Base-by-base conservation (phyloP, 441 rosid species). In the Gossypium trilobum region DNA sequence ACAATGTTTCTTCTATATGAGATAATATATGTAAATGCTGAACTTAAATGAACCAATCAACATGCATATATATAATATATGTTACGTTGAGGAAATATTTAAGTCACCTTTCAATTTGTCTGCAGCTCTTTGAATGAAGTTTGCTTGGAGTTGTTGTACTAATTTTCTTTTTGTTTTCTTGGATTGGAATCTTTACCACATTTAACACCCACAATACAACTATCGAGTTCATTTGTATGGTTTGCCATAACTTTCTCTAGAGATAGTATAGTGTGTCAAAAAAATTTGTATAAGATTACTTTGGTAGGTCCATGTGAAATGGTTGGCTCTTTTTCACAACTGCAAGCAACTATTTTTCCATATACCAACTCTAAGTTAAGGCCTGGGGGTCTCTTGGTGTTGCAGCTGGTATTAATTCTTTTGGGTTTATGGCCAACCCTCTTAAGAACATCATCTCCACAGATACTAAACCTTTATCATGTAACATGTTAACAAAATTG, bases 1-100 rank as follows among this genome's bases (percentile, higher is more conserved):
- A 87, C 84, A 85, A 84, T 75, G 84, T 73, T 80, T 84, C 83
- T 79, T 63, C 78, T 16, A 67, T 75, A 54, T 68, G 72, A 81
- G 16, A 59, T 5, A 5, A 33, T 33, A 33, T 50, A 72, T 55
- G 48, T 39, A 46, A 62, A 27, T 50, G 39, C 8, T 36, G 31
- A 33, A 46, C 51, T 11, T 46, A 13, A 13, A 11, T 5, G 11
- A 54, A 7, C 16, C 13, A 1, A 48, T n/a, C 19, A 48, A 3
- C 54, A 13, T 48, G 8, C 39, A 29, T 29, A 31, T 31, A 29
- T 25, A 27, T 27, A 42, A 42, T 9, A 44, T 44, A 44, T 44
- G 50, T 9, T 31, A 23, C 10, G 63, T 58, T 25, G 14, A 2
- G 36, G 2, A 25, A 11, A 25, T 58, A 58, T 25, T 25, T 11